These are phyloP conservation scores for Picea sitchensis DNA, from an alignment of 75 land plant genomes.

Conservation along the genomic window DNA sequence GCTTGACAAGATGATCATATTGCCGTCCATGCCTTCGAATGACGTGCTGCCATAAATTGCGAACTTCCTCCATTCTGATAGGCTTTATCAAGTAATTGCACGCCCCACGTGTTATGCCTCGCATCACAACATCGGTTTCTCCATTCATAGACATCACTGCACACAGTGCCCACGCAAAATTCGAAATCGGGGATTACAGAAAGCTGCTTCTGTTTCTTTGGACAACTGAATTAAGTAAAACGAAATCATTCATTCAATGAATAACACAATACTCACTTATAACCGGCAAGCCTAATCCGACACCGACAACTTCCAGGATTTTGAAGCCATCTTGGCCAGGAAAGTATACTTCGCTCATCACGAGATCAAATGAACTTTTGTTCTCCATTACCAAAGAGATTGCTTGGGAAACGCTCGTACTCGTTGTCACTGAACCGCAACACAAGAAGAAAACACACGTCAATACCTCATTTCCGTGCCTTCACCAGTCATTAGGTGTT, in stretches of 20 bases:
- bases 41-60: slow-evolving; percentile 99
- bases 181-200: too few relatives aligned
- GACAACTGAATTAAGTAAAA: neutral
- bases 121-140: slow-evolving; percentile 95
- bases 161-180: neutral
- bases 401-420: slow-evolving; percentile 20
- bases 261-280: slow-evolving; percentile 27
- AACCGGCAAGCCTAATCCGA: slow-evolving; percentile 41
- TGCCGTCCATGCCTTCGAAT: slow-evolving; percentile 36
- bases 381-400: slow-evolving; percentile 9
- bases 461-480: neutral
- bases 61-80: slow-evolving; percentile 84
- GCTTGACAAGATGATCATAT: neutral
- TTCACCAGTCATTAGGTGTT: too few relatives aligned
- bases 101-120: slow-evolving; percentile 92
- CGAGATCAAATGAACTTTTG: slow-evolving; percentile 18
- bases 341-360: slow-evolving; percentile 24
- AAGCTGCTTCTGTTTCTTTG: neutral
- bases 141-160: slow-evolving; percentile 99
- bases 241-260: neutral
- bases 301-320: slow-evolving; percentile 39
- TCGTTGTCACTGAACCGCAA: slow-evolving; percentile 23
- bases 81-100: slow-evolving; percentile 98
- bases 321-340: slow-evolving; percentile 41
- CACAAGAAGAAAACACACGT: neutral